phyloP scores from a whole-genome alignment of 805 yeast genomes.

The Candida dendrica region DNA sequence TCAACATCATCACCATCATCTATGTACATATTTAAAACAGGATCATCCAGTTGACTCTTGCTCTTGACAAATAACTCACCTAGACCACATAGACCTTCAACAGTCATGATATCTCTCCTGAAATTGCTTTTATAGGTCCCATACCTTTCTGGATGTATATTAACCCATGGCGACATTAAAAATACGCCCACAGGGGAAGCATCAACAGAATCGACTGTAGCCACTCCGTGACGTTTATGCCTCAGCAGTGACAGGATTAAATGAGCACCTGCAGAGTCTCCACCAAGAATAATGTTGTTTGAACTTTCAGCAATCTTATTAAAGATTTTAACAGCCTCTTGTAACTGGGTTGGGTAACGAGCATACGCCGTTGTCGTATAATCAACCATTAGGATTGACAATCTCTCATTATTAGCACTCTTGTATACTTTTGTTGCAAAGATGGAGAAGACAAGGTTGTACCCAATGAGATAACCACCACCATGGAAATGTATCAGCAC shows the following conservation, averaged over 20 bases:
- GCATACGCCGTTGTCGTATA: slow-evolving; percentile 19
- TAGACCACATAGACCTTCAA: slow-evolving; percentile 2
- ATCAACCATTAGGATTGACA: slow-evolving; percentile 20
- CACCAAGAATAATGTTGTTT: slow-evolving; percentile 16
- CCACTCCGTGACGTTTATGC: slow-evolving; percentile 2
- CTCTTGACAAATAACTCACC: slow-evolving; percentile 3
- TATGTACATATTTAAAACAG: slow-evolving; percentile 2
- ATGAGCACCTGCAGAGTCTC: slow-evolving; percentile 29
- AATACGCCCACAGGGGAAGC: neutral
- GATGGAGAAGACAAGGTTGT: slow-evolving; percentile 3
- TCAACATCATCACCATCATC: slow-evolving; percentile 3
- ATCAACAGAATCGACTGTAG: neutral
- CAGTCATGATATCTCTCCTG: slow-evolving; percentile 5
- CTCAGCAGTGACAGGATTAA: slow-evolving; percentile 14
- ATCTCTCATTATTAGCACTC: slow-evolving; percentile 5
- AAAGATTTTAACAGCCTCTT: slow-evolving; percentile 15
- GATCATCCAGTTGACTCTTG: neutral
- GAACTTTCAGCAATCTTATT: slow-evolving; percentile 10
- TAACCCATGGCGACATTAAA: slow-evolving; percentile 12
- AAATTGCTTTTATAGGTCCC: too few relatives aligned
- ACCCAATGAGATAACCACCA: slow-evolving; percentile 11
- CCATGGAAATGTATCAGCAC: slow-evolving; percentile 12
- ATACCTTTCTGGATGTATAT: slow-evolving; percentile 4
- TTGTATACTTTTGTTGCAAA: slow-evolving; percentile 3
- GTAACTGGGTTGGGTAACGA: slow-evolving; percentile 20